phyloP scores from a whole-genome alignment of 768 basidiomycete species.

The Suillus luteus region DNA sequence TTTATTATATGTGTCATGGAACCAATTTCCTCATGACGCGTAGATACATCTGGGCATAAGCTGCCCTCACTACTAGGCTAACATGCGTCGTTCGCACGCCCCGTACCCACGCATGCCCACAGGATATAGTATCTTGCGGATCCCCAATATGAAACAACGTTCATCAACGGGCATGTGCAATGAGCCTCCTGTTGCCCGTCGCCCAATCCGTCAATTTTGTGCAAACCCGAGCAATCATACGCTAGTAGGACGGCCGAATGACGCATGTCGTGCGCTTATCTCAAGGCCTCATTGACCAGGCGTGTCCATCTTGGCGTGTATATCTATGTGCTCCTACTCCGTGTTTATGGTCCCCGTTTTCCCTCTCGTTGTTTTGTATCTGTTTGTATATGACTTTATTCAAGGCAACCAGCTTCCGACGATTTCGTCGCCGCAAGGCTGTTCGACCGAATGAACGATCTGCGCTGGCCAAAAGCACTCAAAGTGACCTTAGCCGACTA shows the following conservation, averaged over 20 bases:
- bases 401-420: constrained; percentile 33
- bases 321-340: constrained; percentile 17
- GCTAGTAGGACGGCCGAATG: constrained; percentile 5
- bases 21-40: neutral
- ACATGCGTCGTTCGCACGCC: neutral
- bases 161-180: constrained; percentile 3
- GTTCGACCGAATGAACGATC: constrained; percentile 44
- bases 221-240: neutral
- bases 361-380: constrained; percentile 16
- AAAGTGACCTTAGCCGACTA: constrained; percentile 68
- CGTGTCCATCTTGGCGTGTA: constrained; percentile 25
- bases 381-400: constrained; percentile 29
- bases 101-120: neutral
- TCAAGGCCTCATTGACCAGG: constrained; percentile 20
- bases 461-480: constrained; percentile 51
- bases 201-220: neutral
- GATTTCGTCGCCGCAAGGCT: constrained; percentile 48
- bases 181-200: constrained; percentile 1
- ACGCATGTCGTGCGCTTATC: neutral
- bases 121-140: neutral
- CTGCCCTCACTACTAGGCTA: neutral
- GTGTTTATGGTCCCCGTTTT: constrained; percentile 10
- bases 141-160: constrained; percentile 1
- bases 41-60: neutral
- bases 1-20: neutral